These are phyloP conservation scores for Claviceps paspali DNA, from an alignment of 2,329 filamentous ascomycete species.

Conservation along the genomic window DNA sequence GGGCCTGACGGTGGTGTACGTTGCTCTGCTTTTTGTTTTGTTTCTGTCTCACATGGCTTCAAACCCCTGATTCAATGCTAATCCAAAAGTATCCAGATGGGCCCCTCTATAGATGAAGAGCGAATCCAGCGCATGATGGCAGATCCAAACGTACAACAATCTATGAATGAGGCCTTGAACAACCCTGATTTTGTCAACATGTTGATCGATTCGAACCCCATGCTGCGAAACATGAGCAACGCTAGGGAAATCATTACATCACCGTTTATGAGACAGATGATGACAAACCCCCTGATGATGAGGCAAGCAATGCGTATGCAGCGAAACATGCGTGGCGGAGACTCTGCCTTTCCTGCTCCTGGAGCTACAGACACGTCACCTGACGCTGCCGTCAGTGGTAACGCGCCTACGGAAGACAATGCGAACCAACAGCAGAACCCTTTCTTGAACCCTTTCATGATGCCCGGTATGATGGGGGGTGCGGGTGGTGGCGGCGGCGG, in stretches of 20 bases:
- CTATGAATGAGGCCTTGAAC: conserved; percentile 87
- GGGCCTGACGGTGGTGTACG: conserved; percentile 87
- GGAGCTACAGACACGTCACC: conserved; percentile 81
- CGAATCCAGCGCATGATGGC: conserved; percentile 72
- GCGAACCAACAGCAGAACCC: conserved; percentile 23
- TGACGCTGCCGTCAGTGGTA: conserved; percentile 23
- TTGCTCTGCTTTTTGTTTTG: conserved; percentile 12
- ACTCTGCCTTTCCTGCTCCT: conserved; percentile 66
- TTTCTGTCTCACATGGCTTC: not conserved
- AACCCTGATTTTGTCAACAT: conserved; percentile 92
- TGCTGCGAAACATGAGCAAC: conserved; percentile 57
- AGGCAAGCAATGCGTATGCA: conserved; percentile 73
- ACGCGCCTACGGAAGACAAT: conserved; percentile 15
- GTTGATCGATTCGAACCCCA: conserved; percentile 84
- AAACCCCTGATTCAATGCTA: conserved; percentile 10
- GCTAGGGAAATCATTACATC: conserved; percentile 78
- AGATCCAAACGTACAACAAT: conserved; percentile 72
- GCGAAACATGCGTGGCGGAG: conserved; percentile 45
- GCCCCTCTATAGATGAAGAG: conserved; percentile 67
- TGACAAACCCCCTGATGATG: conserved; percentile 79
- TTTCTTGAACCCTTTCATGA: conserved; percentile 22
- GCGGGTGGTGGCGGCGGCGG: conserved; percentile 8
- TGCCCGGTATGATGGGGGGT: conserved; percentile 11
- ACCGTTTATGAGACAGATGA: conserved; percentile 77
- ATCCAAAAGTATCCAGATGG: conserved; percentile 50